Percentiles rank a stretch among this genome's conserved stretches.
Conservation (phyloP, 2,329 filamentous ascomycete genomes). For the Colletotrichum acutatum region DNA sequence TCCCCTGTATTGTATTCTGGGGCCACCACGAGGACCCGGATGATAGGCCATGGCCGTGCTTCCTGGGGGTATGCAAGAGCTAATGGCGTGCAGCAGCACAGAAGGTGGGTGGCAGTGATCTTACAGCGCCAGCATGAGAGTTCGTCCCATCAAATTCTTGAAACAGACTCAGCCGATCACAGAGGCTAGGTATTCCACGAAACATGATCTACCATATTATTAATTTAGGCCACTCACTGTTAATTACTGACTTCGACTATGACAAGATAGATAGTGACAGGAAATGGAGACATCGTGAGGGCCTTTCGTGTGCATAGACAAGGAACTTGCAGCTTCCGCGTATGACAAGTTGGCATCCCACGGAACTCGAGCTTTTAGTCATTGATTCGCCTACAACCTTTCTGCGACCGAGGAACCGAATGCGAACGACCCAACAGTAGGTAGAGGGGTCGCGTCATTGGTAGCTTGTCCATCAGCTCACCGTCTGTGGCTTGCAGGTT, state of each 20-base stretch:
- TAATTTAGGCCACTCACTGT: too few relatives aligned
- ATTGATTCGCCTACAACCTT: background rate
- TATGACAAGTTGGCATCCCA: background rate
- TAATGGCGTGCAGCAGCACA: background rate
- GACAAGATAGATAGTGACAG: background rate
- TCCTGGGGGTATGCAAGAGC: background rate
- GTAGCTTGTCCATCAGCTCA: conserved; percentile 18
- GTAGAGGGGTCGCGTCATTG: conserved; percentile 16
- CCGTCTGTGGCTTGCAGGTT: conserved; percentile 18
- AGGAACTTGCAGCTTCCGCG: background rate
- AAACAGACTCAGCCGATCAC: conserved; percentile 1
- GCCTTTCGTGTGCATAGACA: background rate
- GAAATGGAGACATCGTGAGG: background rate
- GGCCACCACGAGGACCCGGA: background rate
- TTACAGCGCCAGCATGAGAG: background rate
- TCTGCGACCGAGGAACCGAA: conserved; percentile 8
- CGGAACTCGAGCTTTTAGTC: background rate
- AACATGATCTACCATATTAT: background rate
- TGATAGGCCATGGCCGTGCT: background rate
- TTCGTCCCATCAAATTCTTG: conserved; percentile 15
- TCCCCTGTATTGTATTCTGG: background rate
- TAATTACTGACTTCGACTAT: background rate
- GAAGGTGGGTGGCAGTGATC: background rate
- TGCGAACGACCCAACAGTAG: background rate
- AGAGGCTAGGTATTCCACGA: background rate